These are phyloP conservation scores for Aspergillus fijiensis DNA, from an alignment of 2,329 filamentous ascomycete species.

Conservation along the genomic window DNA sequence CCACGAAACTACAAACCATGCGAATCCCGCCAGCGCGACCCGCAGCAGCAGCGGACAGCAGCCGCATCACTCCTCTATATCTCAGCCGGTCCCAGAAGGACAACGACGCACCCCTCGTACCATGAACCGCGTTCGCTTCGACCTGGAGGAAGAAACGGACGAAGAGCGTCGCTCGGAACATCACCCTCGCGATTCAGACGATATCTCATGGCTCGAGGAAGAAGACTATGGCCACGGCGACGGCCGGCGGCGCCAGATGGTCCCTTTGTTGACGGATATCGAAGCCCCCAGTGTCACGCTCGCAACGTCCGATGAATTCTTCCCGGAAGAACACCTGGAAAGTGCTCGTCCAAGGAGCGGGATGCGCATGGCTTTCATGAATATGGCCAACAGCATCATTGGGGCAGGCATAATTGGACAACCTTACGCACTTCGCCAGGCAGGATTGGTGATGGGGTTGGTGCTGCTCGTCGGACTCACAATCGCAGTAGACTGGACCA, in stretches of 20 bases:
- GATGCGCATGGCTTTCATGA: constrained; percentile 90
- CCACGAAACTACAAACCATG: constrained; percentile 28
- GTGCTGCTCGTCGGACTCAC: constrained; percentile 77
- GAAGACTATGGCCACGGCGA: constrained; percentile 59
- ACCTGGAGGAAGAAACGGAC: constrained; percentile 44
- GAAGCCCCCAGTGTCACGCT: constrained; percentile 78
- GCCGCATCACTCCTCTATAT: constrained; percentile 44
- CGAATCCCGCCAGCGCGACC: constrained; percentile 23
- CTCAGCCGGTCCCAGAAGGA: constrained; percentile 40
- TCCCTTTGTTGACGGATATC: constrained; percentile 76
- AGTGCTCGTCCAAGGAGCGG: constrained; percentile 76
- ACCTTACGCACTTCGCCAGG: constrained; percentile 93
- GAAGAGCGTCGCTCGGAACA: constrained; percentile 34
- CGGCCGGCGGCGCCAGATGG: constrained; percentile 47
- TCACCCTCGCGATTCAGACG: constrained; percentile 28
- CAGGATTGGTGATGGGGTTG: constrained; percentile 78
- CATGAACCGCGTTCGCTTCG: constrained; percentile 73
- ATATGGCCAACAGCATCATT: constrained; percentile 99
- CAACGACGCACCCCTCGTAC: constrained; percentile 57
- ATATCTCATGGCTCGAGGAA: constrained; percentile 53
- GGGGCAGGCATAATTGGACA: constrained; percentile 74
- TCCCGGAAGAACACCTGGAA: constrained; percentile 59
- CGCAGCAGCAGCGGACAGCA: constrained; percentile 12
- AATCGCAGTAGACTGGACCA: constrained; percentile 92
- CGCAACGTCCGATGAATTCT: constrained; percentile 59